A percentile compares a stretch with the other conserved stretches of the same genome.
These are phyloP conservation scores for Pseudogymnoascus sp. DNA, from an alignment of 2,329 filamentous ascomycete species.

Conservation along the genomic window DNA sequence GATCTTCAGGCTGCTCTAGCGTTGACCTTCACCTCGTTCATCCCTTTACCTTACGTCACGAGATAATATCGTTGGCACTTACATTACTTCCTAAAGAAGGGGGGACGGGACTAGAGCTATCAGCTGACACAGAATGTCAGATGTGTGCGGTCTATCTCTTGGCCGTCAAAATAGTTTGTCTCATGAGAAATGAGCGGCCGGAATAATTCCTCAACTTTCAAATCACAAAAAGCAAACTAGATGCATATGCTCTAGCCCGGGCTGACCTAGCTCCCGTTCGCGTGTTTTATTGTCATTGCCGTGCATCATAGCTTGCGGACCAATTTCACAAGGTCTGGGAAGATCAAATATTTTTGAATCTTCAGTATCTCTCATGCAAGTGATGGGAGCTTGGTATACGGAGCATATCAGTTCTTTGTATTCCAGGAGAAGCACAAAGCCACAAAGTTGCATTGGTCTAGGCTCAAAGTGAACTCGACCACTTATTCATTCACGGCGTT, in stretches of 20 bases:
- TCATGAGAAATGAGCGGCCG: constrained; percentile 5
- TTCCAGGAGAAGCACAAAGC: not conserved
- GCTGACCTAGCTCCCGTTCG: constrained; percentile 4
- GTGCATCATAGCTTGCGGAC: constrained; percentile 1
- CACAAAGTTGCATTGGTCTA: not conserved
- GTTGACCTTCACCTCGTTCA: not conserved
- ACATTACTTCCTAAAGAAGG: not conserved
- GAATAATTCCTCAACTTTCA: constrained; percentile 6
- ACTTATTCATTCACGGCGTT: not conserved
- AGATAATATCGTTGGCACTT: not conserved
- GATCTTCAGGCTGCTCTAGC: not conserved
- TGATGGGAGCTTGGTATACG: not conserved
- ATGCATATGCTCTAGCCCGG: not conserved
- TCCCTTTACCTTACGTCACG: not conserved
- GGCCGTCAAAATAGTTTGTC: constrained; percentile 1
- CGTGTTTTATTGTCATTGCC: constrained; percentile 8
- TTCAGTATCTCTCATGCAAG: not conserved
- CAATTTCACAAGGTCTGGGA: not conserved
- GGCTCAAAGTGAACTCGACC: not conserved
- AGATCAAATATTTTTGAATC: not conserved
- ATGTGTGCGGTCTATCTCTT: not conserved
- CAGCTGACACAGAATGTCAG: constrained; percentile 1
- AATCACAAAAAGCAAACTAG: constrained; percentile 6
- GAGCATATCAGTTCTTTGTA: not conserved
- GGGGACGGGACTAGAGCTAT: not conserved